Percentiles rank a stretch among this genome's conserved stretches.
Conservation (phyloP, 768 basidiomycete species). For the Suillus sp. region DNA sequence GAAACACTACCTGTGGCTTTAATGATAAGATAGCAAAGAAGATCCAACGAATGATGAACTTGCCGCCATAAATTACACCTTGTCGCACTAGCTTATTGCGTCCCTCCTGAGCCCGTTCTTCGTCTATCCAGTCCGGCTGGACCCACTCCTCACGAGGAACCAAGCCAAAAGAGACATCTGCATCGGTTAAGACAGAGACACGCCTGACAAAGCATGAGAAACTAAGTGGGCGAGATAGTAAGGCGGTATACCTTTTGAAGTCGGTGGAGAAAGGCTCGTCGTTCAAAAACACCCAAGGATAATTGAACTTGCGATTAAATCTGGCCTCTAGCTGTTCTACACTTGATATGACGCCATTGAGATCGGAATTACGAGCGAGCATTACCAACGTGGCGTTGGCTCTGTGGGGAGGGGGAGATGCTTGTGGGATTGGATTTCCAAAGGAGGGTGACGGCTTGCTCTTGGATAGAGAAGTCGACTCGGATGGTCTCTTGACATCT, state of each 20-base stretch:
- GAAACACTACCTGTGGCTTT: conserved; percentile 43
- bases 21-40: conserved; percentile 8
- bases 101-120: conserved; percentile 54
- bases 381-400: conserved; percentile 65
- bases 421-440: conserved; percentile 1
- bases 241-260: conserved; percentile 46
- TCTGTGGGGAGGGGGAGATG: conserved; percentile 18
- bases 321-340: conserved; percentile 58
- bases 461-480: not conserved
- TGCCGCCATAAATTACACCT: conserved; percentile 53
- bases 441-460: not conserved
- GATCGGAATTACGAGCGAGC: conserved; percentile 51
- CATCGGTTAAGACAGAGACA: conserved; percentile 39
- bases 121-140: conserved; percentile 76
- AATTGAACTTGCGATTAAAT: conserved; percentile 59
- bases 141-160: conserved; percentile 67
- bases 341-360: conserved; percentile 46
- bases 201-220: conserved; percentile 33
- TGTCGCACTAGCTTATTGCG: conserved; percentile 52
- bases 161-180: conserved; percentile 52
- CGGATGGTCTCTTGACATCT: not conserved
- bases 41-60: conserved; percentile 19
- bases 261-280: conserved; percentile 57
- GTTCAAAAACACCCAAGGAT: conserved; percentile 68
- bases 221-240: not conserved